phyloP scores from a whole-genome alignment of 768 basidiomycete species.

The Mycena maculata region DNA sequence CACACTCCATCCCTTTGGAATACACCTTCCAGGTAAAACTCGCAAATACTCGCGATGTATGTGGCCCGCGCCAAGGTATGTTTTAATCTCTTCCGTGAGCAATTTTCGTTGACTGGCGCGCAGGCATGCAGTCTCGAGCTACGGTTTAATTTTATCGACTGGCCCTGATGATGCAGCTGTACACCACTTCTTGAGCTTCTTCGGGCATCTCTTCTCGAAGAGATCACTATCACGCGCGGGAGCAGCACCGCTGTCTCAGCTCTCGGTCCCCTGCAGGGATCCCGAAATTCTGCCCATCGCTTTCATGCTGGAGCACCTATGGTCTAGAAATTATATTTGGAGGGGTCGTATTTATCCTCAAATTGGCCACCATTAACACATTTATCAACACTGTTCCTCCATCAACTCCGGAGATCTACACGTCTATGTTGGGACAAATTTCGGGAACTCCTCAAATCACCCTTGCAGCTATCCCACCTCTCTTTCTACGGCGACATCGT shows the following conservation, averaged over 20 bases:
- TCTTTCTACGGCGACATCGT: conserved; percentile 26
- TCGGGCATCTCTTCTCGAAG: conserved; percentile 15
- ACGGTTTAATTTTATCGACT: conserved; percentile 21
- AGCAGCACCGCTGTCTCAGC: background rate
- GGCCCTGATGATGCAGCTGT: conserved; percentile 10
- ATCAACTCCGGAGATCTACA: conserved; percentile 16
- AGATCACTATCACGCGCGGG: conserved; percentile 3
- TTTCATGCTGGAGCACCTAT: conserved; percentile 21
- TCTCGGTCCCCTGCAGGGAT: background rate
- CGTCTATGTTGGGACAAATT: conserved; percentile 22
- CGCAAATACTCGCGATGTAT: conserved; percentile 8
- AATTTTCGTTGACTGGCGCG: background rate
- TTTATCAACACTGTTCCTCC: conserved; percentile 18
- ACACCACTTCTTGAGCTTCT: conserved; percentile 26
- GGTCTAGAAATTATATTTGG: conserved; percentile 5
- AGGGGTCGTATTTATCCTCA: conserved; percentile 10
- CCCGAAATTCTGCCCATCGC: conserved; percentile 10
- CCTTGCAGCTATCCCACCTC: conserved; percentile 6
- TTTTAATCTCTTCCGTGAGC: background rate
- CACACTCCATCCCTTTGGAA: conserved; percentile 35
- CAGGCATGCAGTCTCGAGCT: conserved; percentile 17
- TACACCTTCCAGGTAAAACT: conserved; percentile 1
- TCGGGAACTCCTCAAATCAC: conserved; percentile 18
- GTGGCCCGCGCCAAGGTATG: conserved; percentile 25
- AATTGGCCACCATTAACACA: conserved; percentile 19